Conservation (phyloP, 1,284 basidiomycete genomes). For the Malassezia psittaci region DNA sequence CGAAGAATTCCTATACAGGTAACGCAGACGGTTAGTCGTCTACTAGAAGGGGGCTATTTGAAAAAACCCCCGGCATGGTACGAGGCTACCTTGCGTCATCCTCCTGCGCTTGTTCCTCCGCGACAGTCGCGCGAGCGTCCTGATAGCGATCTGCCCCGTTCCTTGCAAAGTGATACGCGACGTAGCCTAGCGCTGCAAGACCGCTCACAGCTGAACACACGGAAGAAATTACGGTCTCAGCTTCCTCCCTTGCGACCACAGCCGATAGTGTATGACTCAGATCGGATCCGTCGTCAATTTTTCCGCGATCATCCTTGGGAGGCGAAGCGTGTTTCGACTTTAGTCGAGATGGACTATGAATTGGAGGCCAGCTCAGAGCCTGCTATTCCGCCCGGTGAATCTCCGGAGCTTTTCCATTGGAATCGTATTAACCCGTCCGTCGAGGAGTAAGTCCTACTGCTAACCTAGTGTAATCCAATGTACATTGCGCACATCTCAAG, state of each 20-base stretch:
- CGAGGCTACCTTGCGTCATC: slow-evolving; percentile 71
- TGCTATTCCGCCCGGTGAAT: slow-evolving; percentile 56
- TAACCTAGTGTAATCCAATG: slow-evolving; percentile 64
- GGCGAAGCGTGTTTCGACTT: slow-evolving; percentile 66
- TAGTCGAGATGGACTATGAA: slow-evolving; percentile 59
- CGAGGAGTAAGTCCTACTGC: slow-evolving; percentile 65
- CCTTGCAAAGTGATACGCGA: slow-evolving; percentile 16
- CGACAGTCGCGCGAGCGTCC: slow-evolving; percentile 58
- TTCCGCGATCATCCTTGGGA: slow-evolving; percentile 95
- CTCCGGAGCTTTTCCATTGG: slow-evolving; percentile 65
- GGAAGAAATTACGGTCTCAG: slow-evolving; percentile 48
- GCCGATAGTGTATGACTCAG: slow-evolving; percentile 70
- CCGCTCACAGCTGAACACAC: slow-evolving; percentile 26
- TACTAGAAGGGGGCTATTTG: slow-evolving; percentile 64
- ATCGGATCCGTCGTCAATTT: slow-evolving; percentile 77
- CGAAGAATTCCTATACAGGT: slow-evolving; percentile 77
- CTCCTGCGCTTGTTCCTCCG: slow-evolving; percentile 72
- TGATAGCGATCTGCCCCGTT: slow-evolving; percentile 46
- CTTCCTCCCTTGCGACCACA: slow-evolving; percentile 55
- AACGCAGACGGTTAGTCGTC: slow-evolving; percentile 72
- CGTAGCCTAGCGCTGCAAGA: slow-evolving; percentile 10
- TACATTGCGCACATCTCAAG: slow-evolving; percentile 64
- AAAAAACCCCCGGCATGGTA: slow-evolving; percentile 71
- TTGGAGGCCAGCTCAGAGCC: slow-evolving; percentile 51
- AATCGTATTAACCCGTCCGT: slow-evolving; percentile 61